Evolutionary conservation across 2,329 filamentous ascomycete genomes (phyloP).

Genomic region (Neopestalotiopsis rosae): DNA sequence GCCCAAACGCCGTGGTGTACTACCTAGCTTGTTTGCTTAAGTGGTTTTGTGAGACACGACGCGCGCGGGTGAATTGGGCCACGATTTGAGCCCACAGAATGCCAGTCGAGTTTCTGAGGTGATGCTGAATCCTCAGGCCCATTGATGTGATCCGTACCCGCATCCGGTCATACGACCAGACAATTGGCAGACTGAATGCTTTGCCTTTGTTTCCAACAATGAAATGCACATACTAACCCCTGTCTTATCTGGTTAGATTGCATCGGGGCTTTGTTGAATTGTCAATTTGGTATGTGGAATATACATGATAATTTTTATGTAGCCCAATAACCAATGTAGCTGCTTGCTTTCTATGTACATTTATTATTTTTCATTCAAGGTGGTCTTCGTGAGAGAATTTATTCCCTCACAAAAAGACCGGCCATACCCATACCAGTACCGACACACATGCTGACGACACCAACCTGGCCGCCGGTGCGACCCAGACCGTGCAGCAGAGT

Average conservation of each 20-base stretch:
- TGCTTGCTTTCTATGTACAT: not conserved
- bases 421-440: constrained; percentile 83
- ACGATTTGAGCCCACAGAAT: not conserved
- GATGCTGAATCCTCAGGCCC: not conserved
- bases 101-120: not conserved
- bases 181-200: no score
- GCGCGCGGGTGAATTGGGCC: not conserved
- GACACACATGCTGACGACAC: constrained; percentile 91
- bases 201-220: no score
- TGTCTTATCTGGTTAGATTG: no score
- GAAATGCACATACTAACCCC: no score
- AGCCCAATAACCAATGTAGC: not conserved
- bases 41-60: constrained; percentile 7
- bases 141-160: not conserved
- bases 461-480: constrained; percentile 75
- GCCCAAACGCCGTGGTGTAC: not conserved
- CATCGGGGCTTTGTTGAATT: no score
- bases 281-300: not conserved
- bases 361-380: not conserved
- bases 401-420: constrained; percentile 69
- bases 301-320: constrained; percentile 9
- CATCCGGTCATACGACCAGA: not conserved
- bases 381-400: constrained; percentile 22
- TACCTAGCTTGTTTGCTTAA: not conserved
- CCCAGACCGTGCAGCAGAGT: constrained; percentile 71